Evolutionary conservation across 768 basidiomycete genomes (phyloP).

Genomic region (Pleurotus pulmonarius): DNA sequence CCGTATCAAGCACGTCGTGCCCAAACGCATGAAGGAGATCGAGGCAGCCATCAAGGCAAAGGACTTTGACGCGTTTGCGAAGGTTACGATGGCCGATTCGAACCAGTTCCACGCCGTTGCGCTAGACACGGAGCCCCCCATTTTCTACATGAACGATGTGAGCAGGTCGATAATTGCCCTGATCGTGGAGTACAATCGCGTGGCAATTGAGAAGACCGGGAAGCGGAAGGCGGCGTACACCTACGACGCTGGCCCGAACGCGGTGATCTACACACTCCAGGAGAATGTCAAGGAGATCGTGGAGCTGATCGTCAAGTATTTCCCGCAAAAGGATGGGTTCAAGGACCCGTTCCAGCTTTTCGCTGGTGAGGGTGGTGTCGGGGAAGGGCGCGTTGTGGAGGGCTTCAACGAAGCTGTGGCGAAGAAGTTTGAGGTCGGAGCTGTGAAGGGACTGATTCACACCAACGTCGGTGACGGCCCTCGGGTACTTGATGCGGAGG

Average conservation of each 20-base stretch:
- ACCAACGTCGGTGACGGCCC: conserved; percentile 93
- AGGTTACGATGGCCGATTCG: conserved; percentile 94
- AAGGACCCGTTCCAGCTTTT: conserved; percentile 73
- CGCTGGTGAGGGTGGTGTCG: conserved; percentile 26
- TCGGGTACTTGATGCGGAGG: conserved; percentile 55
- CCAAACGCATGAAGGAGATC: conserved; percentile 80
- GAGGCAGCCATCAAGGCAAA: conserved; percentile 69
- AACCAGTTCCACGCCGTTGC: conserved; percentile 99
- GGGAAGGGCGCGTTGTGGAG: conserved; percentile 46
- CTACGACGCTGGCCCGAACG: conserved; percentile 98
- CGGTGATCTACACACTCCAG: conserved; percentile 88
- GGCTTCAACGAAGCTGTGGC: conserved; percentile 83
- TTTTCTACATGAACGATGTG: conserved; percentile 99
- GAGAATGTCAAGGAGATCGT: conserved; percentile 78
- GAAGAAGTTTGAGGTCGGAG: conserved; percentile 66
- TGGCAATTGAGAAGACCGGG: conserved; percentile 49
- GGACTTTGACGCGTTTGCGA: conserved; percentile 88
- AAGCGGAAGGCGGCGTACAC: conserved; percentile 91
- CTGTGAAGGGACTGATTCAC: conserved; percentile 88
- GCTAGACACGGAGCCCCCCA: conserved; percentile 95
- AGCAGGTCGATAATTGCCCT: conserved; percentile 88
- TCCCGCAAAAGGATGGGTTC: conserved; percentile 80
- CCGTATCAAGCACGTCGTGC: conserved; percentile 84
- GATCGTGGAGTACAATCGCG: conserved; percentile 90
- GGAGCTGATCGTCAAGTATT: conserved; percentile 72